Conservation (phyloP, 331 rosid species). For the Erythrophleum ivorense region DNA sequence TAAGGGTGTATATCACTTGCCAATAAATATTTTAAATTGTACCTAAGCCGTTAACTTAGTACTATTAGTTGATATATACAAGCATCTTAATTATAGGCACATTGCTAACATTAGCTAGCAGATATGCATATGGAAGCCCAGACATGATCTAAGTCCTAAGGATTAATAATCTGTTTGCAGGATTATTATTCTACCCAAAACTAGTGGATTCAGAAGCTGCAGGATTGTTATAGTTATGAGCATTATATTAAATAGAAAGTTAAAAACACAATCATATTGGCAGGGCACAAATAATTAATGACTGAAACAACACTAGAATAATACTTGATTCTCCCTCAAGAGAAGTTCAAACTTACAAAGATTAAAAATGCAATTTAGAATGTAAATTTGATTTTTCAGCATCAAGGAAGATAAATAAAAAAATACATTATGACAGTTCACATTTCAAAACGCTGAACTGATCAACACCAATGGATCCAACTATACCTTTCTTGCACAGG, state of each 20-base stretch:
- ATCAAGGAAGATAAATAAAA: neutral
- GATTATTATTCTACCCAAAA: slow-evolving; percentile 12
- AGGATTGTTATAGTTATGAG: slow-evolving; percentile 2
- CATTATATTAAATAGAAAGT: slow-evolving; percentile 26
- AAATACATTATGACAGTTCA: slow-evolving; percentile 21
- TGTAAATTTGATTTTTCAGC: slow-evolving; percentile 6
- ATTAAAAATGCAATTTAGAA: slow-evolving; percentile 16
- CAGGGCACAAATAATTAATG: slow-evolving; percentile 2
- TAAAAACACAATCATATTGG: slow-evolving; percentile 1
- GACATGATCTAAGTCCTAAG: neutral
- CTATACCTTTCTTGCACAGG: slow-evolving; percentile 89
- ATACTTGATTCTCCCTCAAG: slow-evolving; percentile 17
- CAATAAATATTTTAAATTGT: neutral
- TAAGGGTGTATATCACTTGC: slow-evolving; percentile 6
- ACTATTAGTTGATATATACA: neutral
- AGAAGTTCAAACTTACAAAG: neutral
- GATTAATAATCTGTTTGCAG: neutral
- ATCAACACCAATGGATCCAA: slow-evolving; percentile 12
- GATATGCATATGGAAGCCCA: neutral
- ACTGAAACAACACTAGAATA: slow-evolving; percentile 24
- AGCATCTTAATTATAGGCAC: neutral
- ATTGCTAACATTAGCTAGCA: neutral
- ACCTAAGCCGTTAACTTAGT: neutral
- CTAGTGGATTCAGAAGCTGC: neutral
- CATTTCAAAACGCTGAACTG: slow-evolving; percentile 14